Base-by-base conservation (phyloP, 2,329 filamentous ascomycete species). In the Aspergillus fumigatiaffinis region DNA sequence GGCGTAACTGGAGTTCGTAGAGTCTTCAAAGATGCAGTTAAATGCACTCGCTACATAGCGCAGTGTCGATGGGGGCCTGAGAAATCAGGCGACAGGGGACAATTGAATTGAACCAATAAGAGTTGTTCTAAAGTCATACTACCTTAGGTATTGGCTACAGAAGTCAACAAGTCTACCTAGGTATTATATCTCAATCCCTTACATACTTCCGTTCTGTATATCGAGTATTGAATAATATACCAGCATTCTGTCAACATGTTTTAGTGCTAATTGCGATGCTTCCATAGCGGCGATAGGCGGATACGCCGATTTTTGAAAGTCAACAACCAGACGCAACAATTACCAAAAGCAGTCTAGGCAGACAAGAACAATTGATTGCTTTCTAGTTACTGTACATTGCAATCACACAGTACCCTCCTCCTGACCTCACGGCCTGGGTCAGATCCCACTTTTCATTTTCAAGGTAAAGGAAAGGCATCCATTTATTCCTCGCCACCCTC, bases 381-480 rank as follows among this genome's bases (percentile, higher is more conserved):
- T 70, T 75, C 73, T 75, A 75, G 66, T 68, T 75, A 74, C 71
- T 75, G 69, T 76, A 76, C 73, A 76, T 61, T 62, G 67, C 66
- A 71, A 70, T 66, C 68, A 62, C 58, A 60, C 53, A 59, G 63
- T 60, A 66, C 65, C 68, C 62, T 63, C 61, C 29, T 46, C 46
- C 55, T 56, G 51, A 42, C 51, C 51, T 58, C 56, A 52, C 51
- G 50, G 51, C 50, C 48, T 54, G 41, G 46, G 20, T 49, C 41
- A 44, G 14, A 51, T 53, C 6, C 12, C 28, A 54, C 47, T 41
- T 50, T 35, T 50, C 47, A 41, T 41, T 47, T 41, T 41, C 49
- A 47, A 47, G 25, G 10, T 29, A 51, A 48, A 53, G 54, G 53
- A 52, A 54, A 21, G 44, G 60, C 35, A 55, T 55, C 54, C 54